Percentiles rank a stretch among this genome's conserved stretches.
These are phyloP conservation scores for Elaphomyces granulatus DNA, from an alignment of 495 filamentous ascomycete genomes.

Conservation along the genomic window DNA sequence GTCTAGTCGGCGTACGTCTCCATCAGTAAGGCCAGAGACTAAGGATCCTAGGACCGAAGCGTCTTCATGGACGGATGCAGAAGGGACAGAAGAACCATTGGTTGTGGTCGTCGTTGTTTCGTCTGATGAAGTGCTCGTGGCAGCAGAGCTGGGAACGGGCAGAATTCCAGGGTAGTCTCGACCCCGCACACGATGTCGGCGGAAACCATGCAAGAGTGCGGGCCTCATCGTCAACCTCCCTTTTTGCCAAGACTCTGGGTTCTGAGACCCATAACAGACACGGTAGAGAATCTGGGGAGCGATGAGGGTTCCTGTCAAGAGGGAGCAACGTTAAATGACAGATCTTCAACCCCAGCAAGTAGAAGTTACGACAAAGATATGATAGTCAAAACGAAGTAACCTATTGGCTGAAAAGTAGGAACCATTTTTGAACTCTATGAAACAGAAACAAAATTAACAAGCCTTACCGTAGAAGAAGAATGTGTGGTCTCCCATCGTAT, in stretches of 20 bases:
- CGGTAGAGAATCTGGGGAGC: conserved; percentile 65
- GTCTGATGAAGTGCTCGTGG: conserved; percentile 5
- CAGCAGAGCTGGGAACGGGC: conserved; percentile 10
- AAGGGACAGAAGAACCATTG: too few relatives aligned
- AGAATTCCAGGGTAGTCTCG: conserved; percentile 83
- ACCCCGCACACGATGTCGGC: conserved; percentile 48
- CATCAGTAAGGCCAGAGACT: conserved; percentile 63
- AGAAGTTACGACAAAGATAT: not conserved
- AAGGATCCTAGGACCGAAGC: conserved; percentile 61
- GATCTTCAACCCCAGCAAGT: conserved; percentile 3
- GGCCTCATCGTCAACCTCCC: conserved; percentile 49
- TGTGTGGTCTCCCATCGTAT: conserved; percentile 33
- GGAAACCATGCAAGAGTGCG: conserved; percentile 58
- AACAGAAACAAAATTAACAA: not conserved
- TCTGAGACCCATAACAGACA: conserved; percentile 53
- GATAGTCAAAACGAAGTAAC: not conserved
- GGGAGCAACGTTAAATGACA: conserved; percentile 13
- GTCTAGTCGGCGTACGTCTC: conserved; percentile 64
- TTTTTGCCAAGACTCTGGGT: conserved; percentile 35
- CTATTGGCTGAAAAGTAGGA: not conserved
- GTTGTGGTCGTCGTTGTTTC: conserved; percentile 23
- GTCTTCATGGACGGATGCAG: not conserved
- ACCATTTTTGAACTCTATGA: not conserved
- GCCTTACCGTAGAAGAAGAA: conserved; percentile 44
- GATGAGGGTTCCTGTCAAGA: conserved; percentile 46